Conservation (phyloP, 208 protist species). For the Strigomonas galati region DNA sequence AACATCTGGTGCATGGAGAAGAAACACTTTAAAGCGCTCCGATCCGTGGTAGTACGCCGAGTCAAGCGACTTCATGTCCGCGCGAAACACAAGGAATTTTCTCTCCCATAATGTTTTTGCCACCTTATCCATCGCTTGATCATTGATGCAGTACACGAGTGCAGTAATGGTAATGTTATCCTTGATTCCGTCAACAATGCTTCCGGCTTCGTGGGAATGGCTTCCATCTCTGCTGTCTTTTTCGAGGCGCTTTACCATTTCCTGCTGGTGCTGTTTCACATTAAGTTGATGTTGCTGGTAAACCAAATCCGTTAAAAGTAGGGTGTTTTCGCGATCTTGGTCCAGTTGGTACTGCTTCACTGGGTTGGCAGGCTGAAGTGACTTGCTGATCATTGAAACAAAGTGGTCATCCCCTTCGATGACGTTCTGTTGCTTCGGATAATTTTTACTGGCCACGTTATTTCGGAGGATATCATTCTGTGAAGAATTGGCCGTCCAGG, state of each 20-base stretch:
- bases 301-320: slow-evolving; percentile 30
- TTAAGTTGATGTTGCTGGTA: slow-evolving; percentile 37
- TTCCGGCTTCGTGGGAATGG: background rate
- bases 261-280: slow-evolving; percentile 32
- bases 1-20: slow-evolving; percentile 56
- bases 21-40: slow-evolving; percentile 61
- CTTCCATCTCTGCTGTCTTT: slow-evolving; percentile 11
- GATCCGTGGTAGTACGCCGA: slow-evolving; percentile 39
- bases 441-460: too few relatives aligned
- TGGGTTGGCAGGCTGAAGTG: background rate
- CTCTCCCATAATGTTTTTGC: slow-evolving; percentile 43
- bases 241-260: slow-evolving; percentile 9
- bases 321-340: slow-evolving; percentile 28
- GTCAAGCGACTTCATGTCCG: slow-evolving; percentile 32
- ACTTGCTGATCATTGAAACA: slow-evolving; percentile 3
- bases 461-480: too few relatives aligned
- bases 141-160: slow-evolving; percentile 46
- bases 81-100: slow-evolving; percentile 54
- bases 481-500: background rate
- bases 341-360: slow-evolving; percentile 19
- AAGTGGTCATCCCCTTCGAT: slow-evolving; percentile 1
- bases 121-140: slow-evolving; percentile 24
- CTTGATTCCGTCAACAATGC: background rate
- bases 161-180: slow-evolving; percentile 51
- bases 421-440: background rate